These are phyloP conservation scores for Acer campestre DNA, from an alignment of 345 rosid species.

Conservation along the genomic window DNA sequence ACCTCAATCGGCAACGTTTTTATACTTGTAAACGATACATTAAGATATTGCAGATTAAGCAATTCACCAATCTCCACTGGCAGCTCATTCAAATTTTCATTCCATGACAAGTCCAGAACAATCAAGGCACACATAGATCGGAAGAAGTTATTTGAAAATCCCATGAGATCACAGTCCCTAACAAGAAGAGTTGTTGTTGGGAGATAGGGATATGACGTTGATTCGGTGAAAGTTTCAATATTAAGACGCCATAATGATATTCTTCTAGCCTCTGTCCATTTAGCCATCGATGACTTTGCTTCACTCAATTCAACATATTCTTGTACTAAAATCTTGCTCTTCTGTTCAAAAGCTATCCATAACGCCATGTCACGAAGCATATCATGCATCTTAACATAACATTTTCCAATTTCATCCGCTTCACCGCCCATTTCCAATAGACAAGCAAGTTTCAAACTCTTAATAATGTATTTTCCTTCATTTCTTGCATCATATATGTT, in stretches of 20 bases:
- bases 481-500: not conserved
- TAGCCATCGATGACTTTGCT: not conserved
- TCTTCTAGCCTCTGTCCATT: not conserved
- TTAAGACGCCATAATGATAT: not conserved
- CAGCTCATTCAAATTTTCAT: not conserved
- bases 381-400: conserved; percentile 28
- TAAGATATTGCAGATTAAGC: not conserved
- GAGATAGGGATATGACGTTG: not conserved
- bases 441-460: conserved; percentile 21
- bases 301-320: not conserved
- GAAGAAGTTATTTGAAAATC: not conserved
- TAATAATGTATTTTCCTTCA: conserved; percentile 3
- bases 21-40: conserved; percentile 5
- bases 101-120: conserved; percentile 4
- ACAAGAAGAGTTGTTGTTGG: conserved; percentile 7
- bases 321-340: conserved; percentile 1
- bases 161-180: not conserved
- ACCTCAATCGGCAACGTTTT: not conserved
- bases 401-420: not conserved
- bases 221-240: not conserved
- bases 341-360: conserved; percentile 17
- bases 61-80: not conserved
- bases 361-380: conserved; percentile 28
- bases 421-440: conserved; percentile 15
- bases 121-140: not conserved